A percentile compares a stretch with the other conserved stretches of the same genome.
Conservation (phyloP, 352 stramenopile genomes). For the Saprolegnia parasitica region DNA sequence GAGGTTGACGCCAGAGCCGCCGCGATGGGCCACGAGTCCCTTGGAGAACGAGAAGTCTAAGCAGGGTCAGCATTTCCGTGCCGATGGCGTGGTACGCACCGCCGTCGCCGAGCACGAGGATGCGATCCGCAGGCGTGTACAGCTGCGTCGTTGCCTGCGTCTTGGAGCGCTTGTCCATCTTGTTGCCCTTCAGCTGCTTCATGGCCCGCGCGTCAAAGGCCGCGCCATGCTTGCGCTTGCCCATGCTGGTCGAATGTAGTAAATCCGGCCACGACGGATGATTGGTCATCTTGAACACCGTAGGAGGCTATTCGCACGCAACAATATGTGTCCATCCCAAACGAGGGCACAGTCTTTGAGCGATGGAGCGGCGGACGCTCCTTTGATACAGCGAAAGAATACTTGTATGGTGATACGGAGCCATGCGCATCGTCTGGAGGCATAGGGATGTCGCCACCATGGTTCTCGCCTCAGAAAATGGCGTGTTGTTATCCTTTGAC, state of each 20-base stretch:
- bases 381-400: no score
- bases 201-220: conserved; percentile 1
- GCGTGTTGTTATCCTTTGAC: neutral
- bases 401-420: no score
- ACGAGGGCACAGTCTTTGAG: no score
- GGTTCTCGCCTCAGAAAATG: neutral
- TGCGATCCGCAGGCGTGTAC: conserved; percentile 50
- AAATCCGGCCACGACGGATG: neutral
- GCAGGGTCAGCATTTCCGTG: neutral
- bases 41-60: conserved; percentile 80
- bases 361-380: no score
- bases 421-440: neutral
- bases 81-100: conserved; percentile 30
- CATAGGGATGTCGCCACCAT: neutral
- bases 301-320: neutral
- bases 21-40: conserved; percentile 58
- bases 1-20: conserved; percentile 42
- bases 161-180: conserved; percentile 2
- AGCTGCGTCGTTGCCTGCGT: conserved; percentile 31
- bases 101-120: conserved; percentile 75
- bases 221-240: conserved; percentile 9
- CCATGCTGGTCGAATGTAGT: neutral
- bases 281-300: conserved; percentile 2
- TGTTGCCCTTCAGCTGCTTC: conserved; percentile 9
- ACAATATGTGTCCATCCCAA: neutral